Percentiles rank a stretch among this genome's conserved stretches.
Evolutionary conservation across 2,329 filamentous ascomycete genomes (phyloP).

Genomic region (Penicillium sp.): DNA sequence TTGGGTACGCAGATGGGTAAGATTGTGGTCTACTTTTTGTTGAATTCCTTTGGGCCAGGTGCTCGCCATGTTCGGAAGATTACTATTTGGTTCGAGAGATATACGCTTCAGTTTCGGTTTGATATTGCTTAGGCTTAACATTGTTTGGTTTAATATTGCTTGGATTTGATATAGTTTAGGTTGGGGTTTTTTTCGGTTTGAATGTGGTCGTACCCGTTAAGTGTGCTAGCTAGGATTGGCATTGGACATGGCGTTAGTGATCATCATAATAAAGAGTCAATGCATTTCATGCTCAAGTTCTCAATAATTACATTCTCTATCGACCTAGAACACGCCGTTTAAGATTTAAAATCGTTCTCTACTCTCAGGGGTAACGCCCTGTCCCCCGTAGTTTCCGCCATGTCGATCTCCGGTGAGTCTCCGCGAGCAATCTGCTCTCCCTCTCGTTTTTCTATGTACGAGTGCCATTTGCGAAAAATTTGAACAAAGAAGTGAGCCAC

Average conservation of each 20-base stretch:
- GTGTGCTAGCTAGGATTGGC: no score
- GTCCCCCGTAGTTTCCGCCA: slow-evolving; percentile 6
- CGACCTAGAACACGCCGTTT: not conserved
- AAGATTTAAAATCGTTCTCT: not conserved
- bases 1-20: not conserved
- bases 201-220: no score
- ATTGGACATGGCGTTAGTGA: no score
- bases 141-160: no score
- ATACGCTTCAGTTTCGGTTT: not conserved
- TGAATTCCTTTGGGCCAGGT: not conserved
- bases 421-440: not conserved
- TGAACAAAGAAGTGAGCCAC: slow-evolving; percentile 42
- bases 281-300: no score
- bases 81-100: not conserved
- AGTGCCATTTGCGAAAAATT: slow-evolving; percentile 34
- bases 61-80: not conserved
- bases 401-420: slow-evolving; percentile 8
- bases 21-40: not conserved
- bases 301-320: not conserved
- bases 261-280: no score
- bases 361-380: slow-evolving; percentile 1
- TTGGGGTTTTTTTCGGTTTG: no score
- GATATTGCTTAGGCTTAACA: not conserved
- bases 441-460: slow-evolving; percentile 21
- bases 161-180: no score